Evolutionary conservation across 192 early-diverging fungal genomes (phyloP).

Genomic region (Mortierella hygrophila): DNA sequence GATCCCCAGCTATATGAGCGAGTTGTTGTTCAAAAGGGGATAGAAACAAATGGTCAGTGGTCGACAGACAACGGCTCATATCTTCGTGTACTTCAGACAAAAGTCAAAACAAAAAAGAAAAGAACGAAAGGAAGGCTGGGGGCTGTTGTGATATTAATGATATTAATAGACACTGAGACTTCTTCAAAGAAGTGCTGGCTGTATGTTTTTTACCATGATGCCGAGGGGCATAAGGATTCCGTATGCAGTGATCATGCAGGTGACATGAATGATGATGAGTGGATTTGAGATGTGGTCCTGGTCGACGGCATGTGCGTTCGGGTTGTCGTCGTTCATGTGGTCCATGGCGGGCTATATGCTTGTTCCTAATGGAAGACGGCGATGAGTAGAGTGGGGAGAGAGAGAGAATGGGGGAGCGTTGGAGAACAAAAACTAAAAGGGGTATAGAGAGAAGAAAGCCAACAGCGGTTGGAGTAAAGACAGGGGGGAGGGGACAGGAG

Average conservation of each 20-base stretch:
- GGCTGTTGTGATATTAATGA: conserved; percentile 16
- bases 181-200: neutral
- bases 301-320: conserved; percentile 27
- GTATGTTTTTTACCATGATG: conserved; percentile 36
- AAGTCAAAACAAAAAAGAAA: neutral
- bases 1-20: conserved; percentile 31
- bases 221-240: conserved; percentile 55
- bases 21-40: neutral
- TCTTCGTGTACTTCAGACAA: neutral
- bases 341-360: conserved; percentile 14
- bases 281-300: conserved; percentile 49
- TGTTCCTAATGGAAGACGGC: neutral
- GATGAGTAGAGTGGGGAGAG: neutral
- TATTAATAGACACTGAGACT: conserved; percentile 5
- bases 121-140: neutral
- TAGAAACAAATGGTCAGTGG: neutral
- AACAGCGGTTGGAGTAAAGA: neutral
- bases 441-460: neutral
- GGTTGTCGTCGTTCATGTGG: conserved; percentile 44
- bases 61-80: neutral
- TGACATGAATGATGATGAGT: conserved; percentile 59
- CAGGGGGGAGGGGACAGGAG: neutral
- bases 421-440: neutral
- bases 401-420: neutral
- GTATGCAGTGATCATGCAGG: conserved; percentile 58